Evolutionary conservation across 192 early-diverging fungal species (phyloP).

Genomic region (Funneliformis mosseae): DNA sequence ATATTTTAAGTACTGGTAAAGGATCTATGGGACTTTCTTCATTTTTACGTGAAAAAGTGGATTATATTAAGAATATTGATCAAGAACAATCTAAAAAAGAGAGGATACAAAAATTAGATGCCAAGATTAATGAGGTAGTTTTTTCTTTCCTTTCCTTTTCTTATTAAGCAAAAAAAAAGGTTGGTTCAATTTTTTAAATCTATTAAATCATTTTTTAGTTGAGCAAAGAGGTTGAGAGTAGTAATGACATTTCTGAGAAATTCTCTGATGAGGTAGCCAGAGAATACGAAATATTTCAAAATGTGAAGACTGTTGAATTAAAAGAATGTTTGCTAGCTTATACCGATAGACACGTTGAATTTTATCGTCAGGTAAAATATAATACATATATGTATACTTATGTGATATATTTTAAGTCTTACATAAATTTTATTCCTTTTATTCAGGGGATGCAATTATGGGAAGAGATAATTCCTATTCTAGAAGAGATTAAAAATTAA

Average conservation of each 20-base stretch:
- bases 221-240: conserved; percentile 76
- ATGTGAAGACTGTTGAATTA: conserved; percentile 79
- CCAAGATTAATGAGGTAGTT: conserved; percentile 69
- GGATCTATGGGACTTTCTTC: conserved; percentile 64
- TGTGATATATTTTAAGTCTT: background rate
- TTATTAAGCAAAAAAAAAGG: background rate
- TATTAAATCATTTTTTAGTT: conserved; percentile 58
- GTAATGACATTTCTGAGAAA: conserved; percentile 64
- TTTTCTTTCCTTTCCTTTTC: conserved; percentile 7
- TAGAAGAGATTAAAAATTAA: conserved; percentile 65
- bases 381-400: background rate
- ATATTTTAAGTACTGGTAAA: conserved; percentile 65
- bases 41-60: conserved; percentile 84
- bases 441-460: conserved; percentile 65
- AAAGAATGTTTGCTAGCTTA: conserved; percentile 75
- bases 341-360: conserved; percentile 81
- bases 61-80: conserved; percentile 88
- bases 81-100: conserved; percentile 79
- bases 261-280: conserved; percentile 80
- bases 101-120: conserved; percentile 73
- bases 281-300: conserved; percentile 84
- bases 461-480: conserved; percentile 81
- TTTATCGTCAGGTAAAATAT: conserved; percentile 68
- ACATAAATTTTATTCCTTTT: background rate
- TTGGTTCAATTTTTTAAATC: background rate